Evolutionary conservation across 768 basidiomycete species (phyloP).

Genomic region (Hebeloma cylindrosporum): DNA sequence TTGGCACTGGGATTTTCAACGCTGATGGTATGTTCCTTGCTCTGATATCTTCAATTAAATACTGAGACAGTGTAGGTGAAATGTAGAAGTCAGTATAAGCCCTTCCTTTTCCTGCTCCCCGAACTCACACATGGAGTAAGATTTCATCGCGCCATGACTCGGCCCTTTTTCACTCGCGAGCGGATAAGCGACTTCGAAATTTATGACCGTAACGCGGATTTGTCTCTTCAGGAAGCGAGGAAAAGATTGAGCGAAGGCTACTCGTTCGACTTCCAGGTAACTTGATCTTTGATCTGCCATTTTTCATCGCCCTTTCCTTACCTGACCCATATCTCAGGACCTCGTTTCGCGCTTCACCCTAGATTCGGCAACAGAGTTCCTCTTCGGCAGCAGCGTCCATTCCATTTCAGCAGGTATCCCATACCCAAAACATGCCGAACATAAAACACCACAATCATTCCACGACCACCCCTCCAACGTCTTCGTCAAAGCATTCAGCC

Average conservation of each 20-base stretch:
- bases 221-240: slow-evolving; percentile 44
- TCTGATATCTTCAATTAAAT: slow-evolving; percentile 24
- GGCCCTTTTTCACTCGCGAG: slow-evolving; percentile 68
- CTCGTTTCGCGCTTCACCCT: slow-evolving; percentile 56
- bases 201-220: slow-evolving; percentile 53
- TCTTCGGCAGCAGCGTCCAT: slow-evolving; percentile 53
- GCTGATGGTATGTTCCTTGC: slow-evolving; percentile 46
- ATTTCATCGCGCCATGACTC: slow-evolving; percentile 63
- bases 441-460: slow-evolving; percentile 25
- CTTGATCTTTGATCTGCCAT: neutral
- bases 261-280: slow-evolving; percentile 59
- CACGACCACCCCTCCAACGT: slow-evolving; percentile 36
- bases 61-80: slow-evolving; percentile 42
- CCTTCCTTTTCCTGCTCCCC: neutral
- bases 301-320: slow-evolving; percentile 46
- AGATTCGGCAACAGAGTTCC: slow-evolving; percentile 62
- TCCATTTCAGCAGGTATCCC: slow-evolving; percentile 50
- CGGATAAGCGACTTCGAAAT: slow-evolving; percentile 60
- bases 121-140: no score
- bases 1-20: slow-evolving; percentile 62
- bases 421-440: slow-evolving; percentile 41
- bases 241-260: slow-evolving; percentile 43
- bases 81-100: slow-evolving; percentile 55
- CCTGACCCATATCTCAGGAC: slow-evolving; percentile 51
- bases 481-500: slow-evolving; percentile 51